Evolutionary conservation across 2,329 filamentous ascomycete genomes (phyloP).

Genomic region (Trichoderma cornu-damae): DNA sequence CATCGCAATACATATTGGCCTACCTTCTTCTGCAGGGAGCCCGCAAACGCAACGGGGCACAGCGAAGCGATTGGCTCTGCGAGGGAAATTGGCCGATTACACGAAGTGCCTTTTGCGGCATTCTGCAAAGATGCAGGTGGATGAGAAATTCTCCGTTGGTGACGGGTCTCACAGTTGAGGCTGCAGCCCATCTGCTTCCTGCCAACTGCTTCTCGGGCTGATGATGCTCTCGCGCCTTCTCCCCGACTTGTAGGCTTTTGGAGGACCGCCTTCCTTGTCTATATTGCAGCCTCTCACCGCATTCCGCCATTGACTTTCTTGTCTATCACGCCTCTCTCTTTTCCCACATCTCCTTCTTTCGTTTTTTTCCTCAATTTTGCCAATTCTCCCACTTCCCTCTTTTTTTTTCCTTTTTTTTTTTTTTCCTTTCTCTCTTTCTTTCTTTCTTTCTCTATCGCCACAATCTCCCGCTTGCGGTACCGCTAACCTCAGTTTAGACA

Average conservation of each 20-base stretch:
- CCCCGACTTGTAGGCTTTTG: not conserved
- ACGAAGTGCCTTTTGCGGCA: not conserved
- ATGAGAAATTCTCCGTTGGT: conserved; percentile 5
- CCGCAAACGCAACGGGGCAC: conserved; percentile 6
- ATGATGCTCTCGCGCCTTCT: conserved; percentile 4
- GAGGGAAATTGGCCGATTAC: conserved; percentile 9
- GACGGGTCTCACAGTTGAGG: not conserved
- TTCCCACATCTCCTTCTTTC: not conserved
- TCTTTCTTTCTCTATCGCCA: not conserved
- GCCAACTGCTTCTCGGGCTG: not conserved
- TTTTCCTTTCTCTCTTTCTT: not conserved
- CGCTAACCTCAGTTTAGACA: conserved; percentile 27
- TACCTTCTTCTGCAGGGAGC: not conserved
- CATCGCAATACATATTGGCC: not conserved
- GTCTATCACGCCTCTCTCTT: not conserved
- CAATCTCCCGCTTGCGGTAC: not conserved
- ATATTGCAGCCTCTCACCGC: not conserved
- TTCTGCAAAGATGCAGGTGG: not conserved
- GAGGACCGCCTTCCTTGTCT: conserved; percentile 1
- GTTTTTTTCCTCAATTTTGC: not conserved
- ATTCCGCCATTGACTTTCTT: not conserved
- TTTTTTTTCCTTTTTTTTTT: not conserved
- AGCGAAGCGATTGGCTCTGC: conserved; percentile 15
- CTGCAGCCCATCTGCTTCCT: conserved; percentile 1
- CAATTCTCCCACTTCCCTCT: not conserved